Evolutionary conservation across 306 rosid species (phyloP).

Genomic region (Casuarina cunninghamiana): DNA sequence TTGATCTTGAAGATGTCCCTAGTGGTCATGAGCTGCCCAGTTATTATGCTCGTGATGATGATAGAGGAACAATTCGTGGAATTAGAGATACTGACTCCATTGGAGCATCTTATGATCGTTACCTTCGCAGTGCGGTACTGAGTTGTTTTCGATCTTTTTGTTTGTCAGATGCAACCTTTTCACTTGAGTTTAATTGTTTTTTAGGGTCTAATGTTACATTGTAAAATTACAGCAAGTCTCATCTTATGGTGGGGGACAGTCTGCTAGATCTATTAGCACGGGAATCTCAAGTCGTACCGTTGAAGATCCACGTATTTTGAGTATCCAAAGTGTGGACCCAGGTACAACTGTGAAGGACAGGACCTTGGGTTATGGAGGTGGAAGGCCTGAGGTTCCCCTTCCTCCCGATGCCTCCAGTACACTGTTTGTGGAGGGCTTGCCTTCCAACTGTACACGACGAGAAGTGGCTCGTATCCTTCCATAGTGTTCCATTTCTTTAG

Average conservation of each 20-base stretch:
- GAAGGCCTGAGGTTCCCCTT: conserved; percentile 75
- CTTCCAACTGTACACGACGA: conserved; percentile 81
- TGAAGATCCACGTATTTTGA: conserved; percentile 63
- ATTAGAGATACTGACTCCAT: conserved; percentile 87
- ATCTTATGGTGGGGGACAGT: conserved; percentile 70
- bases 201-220: conserved; percentile 32
- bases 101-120: conserved; percentile 94
- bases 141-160: conserved; percentile 25
- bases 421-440: conserved; percentile 93
- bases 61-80: conserved; percentile 71
- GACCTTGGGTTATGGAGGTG: conserved; percentile 57
- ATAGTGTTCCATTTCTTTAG: background rate
- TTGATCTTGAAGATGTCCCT: conserved; percentile 60
- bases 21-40: conserved; percentile 64
- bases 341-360: conserved; percentile 61
- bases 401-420: conserved; percentile 95
- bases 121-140: conserved; percentile 80
- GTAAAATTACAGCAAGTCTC: conserved; percentile 64
- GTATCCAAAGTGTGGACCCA: conserved; percentile 62
- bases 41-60: conserved; percentile 76
- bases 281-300: conserved; percentile 55
- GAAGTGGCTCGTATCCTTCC: conserved; percentile 99
- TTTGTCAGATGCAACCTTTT: conserved; percentile 4
- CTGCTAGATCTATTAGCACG: conserved; percentile 66
- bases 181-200: conserved; percentile 9